Percentiles rank a stretch among this genome's conserved stretches.
Evolutionary conservation across 345 rosid genomes (phyloP).

Genomic region (Corymbia maculata): DNA sequence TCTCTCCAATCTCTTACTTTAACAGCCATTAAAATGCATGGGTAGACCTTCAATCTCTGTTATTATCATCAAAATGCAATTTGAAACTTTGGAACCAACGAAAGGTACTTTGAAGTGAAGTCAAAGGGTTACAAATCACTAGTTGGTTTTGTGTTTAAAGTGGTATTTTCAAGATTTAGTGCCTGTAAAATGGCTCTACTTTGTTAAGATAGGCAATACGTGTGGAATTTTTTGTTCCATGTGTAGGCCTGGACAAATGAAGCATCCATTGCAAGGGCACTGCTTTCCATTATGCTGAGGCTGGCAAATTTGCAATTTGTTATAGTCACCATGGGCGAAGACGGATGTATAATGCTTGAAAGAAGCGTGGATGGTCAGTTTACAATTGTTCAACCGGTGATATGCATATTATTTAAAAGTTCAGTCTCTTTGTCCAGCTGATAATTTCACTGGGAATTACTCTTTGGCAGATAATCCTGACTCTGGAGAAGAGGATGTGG

Average conservation of each 20-base stretch:
- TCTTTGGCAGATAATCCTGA: constrained; percentile 19
- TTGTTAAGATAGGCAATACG: background rate
- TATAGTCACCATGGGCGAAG: constrained; percentile 79
- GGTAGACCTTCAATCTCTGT: background rate
- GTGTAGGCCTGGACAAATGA: constrained; percentile 76
- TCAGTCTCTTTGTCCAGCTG: background rate
- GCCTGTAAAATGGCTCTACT: background rate
- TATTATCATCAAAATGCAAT: background rate
- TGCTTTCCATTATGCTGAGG: constrained; percentile 66
- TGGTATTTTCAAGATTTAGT: background rate
- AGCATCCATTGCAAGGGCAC: constrained; percentile 58
- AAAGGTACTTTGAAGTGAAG: background rate
- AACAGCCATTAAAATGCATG: background rate
- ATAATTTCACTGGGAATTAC: background rate
- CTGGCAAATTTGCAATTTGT: constrained; percentile 75
- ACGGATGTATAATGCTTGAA: constrained; percentile 87
- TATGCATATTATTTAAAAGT: background rate
- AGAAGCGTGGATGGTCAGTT: constrained; percentile 51
- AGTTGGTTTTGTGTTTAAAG: background rate
- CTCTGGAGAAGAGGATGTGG: constrained; percentile 51
- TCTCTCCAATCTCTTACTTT: background rate
- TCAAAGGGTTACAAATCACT: background rate
- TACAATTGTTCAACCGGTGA: background rate
- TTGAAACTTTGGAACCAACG: background rate
- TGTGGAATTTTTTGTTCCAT: background rate